Evolutionary conservation across 1,284 basidiomycete species (phyloP).

Genomic region (Leccinum angustisporum): DNA sequence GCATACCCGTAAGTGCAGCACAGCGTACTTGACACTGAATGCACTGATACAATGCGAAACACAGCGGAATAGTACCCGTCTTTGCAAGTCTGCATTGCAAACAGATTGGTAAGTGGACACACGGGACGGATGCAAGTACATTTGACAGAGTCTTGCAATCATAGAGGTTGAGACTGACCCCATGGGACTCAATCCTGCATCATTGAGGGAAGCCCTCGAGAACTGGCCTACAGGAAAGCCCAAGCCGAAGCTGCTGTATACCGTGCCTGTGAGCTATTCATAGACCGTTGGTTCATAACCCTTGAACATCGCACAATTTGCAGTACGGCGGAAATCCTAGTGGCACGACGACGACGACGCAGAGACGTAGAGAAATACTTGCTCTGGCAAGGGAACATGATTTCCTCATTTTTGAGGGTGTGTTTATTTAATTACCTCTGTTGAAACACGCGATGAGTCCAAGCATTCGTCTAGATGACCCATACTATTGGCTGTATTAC

Average conservation of each 20-base stretch:
- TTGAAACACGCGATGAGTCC: constrained; percentile 18
- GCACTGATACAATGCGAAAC: not conserved
- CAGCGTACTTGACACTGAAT: not conserved
- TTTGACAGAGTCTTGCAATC: not conserved
- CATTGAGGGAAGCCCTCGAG: constrained; percentile 60
- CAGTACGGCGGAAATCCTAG: constrained; percentile 80
- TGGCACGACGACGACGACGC: constrained; percentile 68
- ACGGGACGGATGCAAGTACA: not conserved
- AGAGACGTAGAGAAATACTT: constrained; percentile 74
- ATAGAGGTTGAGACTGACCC: constrained; percentile 79
- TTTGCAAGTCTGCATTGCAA: constrained; percentile 55
- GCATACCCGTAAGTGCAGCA: not conserved
- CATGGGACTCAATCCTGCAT: constrained; percentile 64
- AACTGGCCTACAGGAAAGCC: constrained; percentile 71
- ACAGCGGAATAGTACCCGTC: constrained; percentile 59
- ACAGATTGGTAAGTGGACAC: constrained; percentile 51
- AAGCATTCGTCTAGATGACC: too few relatives aligned
- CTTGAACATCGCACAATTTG: not conserved
- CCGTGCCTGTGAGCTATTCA: constrained; percentile 55
- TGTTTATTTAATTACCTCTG: too few relatives aligned
- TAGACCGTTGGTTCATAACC: constrained; percentile 20
- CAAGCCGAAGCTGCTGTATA: constrained; percentile 81
- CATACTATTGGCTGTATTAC: too few relatives aligned
- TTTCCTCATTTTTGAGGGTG: constrained; percentile 60
- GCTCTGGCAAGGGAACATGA: constrained; percentile 63